Conservation (phyloP, 495 filamentous ascomycete genomes). For the Podospora tetraspora region DNA sequence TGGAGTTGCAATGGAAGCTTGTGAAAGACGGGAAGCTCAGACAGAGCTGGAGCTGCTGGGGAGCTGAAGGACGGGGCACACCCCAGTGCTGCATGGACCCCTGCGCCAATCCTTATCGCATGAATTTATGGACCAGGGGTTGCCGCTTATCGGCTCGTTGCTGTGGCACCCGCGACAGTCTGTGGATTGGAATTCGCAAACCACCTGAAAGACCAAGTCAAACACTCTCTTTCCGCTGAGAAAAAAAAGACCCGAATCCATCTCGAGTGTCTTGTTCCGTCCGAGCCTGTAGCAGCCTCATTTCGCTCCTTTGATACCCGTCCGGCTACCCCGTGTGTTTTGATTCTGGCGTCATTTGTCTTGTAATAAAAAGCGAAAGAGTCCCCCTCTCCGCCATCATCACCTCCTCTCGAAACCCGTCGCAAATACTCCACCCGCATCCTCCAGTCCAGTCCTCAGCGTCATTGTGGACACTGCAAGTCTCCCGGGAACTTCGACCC, state of each 20-base stretch:
- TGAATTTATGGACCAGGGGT: slow-evolving; percentile 7
- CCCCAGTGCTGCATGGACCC: not conserved
- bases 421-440: not conserved
- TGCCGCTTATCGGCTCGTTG: slow-evolving; percentile 15
- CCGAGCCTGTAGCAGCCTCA: slow-evolving; percentile 2
- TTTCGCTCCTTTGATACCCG: slow-evolving; percentile 17
- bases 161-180: slow-evolving; percentile 17
- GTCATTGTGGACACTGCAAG: too few species aligned
- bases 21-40: not conserved
- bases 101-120: slow-evolving; percentile 7
- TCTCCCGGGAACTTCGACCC: not conserved
- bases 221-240: slow-evolving; percentile 5
- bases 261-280: not conserved
- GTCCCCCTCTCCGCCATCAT: not conserved
- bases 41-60: not conserved
- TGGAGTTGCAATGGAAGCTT: not conserved
- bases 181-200: slow-evolving; percentile 8
- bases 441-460: too few species aligned
- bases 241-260: slow-evolving; percentile 3
- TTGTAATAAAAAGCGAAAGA: slow-evolving; percentile 5
- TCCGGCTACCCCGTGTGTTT: slow-evolving; percentile 4
- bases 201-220: slow-evolving; percentile 2
- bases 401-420: not conserved
- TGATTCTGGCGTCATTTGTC: not conserved
- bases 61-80: not conserved